These are phyloP conservation scores for Aureobasidium sp. DNA, from an alignment of 2,329 filamentous ascomycete genomes.

Conservation along the genomic window DNA sequence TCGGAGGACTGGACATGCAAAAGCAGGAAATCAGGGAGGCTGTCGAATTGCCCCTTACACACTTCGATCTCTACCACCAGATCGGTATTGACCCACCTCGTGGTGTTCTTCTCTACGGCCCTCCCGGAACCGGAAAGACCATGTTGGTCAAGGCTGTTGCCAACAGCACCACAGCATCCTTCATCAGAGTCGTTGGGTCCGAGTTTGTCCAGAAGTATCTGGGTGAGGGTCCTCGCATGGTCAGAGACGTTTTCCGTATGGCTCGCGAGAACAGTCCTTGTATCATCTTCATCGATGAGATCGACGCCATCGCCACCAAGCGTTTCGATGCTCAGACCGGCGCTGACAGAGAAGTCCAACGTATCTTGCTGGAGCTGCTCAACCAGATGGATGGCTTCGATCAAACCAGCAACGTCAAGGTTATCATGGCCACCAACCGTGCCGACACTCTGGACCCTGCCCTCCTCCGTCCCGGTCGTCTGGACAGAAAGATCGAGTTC, in stretches of 20 bases:
- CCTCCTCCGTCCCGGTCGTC: slow-evolving; percentile 83
- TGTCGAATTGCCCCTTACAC: slow-evolving; percentile 90
- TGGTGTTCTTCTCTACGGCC: slow-evolving; percentile 91
- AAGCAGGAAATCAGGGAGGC: slow-evolving; percentile 99
- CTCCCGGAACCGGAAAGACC: slow-evolving; percentile 92
- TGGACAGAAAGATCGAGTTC: slow-evolving; percentile 98
- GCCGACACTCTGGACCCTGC: slow-evolving; percentile 95
- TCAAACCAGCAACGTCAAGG: slow-evolving; percentile 97
- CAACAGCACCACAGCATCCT: slow-evolving; percentile 95
- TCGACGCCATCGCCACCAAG: slow-evolving; percentile 97
- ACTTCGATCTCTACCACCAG: slow-evolving; percentile 98
- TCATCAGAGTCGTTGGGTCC: slow-evolving; percentile 95
- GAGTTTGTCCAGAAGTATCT: slow-evolving; percentile 99
- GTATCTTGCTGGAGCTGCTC: slow-evolving; percentile 91
- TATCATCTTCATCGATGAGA: slow-evolving; percentile 99
- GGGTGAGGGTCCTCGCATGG: slow-evolving; percentile 96
- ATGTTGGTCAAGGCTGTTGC: slow-evolving; percentile 98
- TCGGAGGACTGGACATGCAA: slow-evolving; percentile 97
- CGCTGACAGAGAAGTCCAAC: slow-evolving; percentile 95
- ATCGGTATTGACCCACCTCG: slow-evolving; percentile 98
- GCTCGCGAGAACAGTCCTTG: slow-evolving; percentile 94
- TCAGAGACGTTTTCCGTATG: slow-evolving; percentile 98
- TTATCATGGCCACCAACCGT: slow-evolving; percentile 99
- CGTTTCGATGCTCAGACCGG: slow-evolving; percentile 98
- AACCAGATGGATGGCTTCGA: slow-evolving; percentile 99